Evolutionary conservation across 2,329 filamentous ascomycete species (phyloP), one percentile per base, ranked within the genome.

Genomic region (Sclerotinia spermophila): DNA sequence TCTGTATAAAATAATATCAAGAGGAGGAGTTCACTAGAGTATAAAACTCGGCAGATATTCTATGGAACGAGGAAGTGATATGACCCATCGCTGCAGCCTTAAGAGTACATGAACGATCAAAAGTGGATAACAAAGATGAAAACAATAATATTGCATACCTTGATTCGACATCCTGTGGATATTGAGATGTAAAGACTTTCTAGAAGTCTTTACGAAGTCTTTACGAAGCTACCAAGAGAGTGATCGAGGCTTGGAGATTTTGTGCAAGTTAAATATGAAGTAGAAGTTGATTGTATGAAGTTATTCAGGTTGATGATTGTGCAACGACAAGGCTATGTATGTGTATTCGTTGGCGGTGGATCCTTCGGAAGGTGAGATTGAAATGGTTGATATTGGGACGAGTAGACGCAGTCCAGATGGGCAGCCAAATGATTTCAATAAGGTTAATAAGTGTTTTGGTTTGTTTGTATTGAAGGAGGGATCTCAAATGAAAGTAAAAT

Each of bases 111-210:
- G 45, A 53, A 65, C 19, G 62, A 53, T 27, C 17, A 15, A 53
- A 27, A 53, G 45, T 40, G 62, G 45, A 24, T 30, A 58, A 48
- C 10, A 21, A 51, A 21, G 44, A 33, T 42, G 58, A 55, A 44
- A 56, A 15, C n/a, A 35, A 59, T 24, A 27, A 35, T 51, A n/a
- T 56, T 56, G 48, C 68, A 56, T 70, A 70, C 68, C 68, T 70
- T 70, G 68, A 66, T 42, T 10, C 42, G 61, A 40, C 68, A 70
- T 70, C 27, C 48, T 66, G 60, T 45, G 33, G 38, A 27, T 42
- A 55, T 40, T 30, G 35, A 44, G 48, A 38, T 45, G 59, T 11
- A 35, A 35, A 68, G 66, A 44, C 48, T 24, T 40, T 15, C 11
- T n/a, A 59, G n/a, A n/a, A n/a, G n/a, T n/a, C n/a, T n/a, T n/a